Base-by-base conservation (phyloP, 2,329 filamentous ascomycete genomes). In the Didymella arachidicola region DNA sequence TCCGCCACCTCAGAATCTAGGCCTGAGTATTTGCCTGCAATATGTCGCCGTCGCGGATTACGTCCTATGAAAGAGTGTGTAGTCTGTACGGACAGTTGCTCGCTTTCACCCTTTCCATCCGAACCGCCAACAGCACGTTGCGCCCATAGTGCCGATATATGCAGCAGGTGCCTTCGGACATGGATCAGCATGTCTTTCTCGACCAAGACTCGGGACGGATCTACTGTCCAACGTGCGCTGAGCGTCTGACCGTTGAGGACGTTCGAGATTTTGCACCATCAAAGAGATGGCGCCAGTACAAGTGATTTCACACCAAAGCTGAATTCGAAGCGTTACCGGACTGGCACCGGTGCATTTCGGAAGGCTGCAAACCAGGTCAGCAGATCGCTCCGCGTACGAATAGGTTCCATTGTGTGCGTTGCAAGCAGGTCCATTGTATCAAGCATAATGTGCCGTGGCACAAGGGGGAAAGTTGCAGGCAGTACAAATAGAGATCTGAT, bases 341-440 rank as follows among this genome's bases (percentile, higher is more conserved):
- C 30, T 87, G 86, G 62, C 70, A 80, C 14, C 86, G 83, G 81
- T 88, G 85, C 63, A 78, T 84, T 1, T 56, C 60, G 7, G 73
- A 82, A 0, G 76, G 74, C 2, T 88, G 86, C 64, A 78, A 74
- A 8, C 80, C 78, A 1, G 84, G 85, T 0, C 84, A 87, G 61
- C 75, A 85, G 2, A 84, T 86, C 45, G 74, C 63, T 1, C 66
- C 65, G 1, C 74, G 78, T 1, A 74, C 78, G 3, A 78, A 81
- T 0, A 81, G 80, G 18, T 79, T 80, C 67, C 56, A 68, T 5
- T 81, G 79, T 58, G 61, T 62, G 3, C 42, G 51, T 2, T 80
- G 79, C 66, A 64, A 67, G 38, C 73, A 69, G 50, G 66, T 67
- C 29, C 72, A 78, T 47, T 81, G 79, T 55, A 55, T 77, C 2